phyloP scores from a whole-genome alignment of 208 protist genomes.

The Porcisia hertigi region DNA sequence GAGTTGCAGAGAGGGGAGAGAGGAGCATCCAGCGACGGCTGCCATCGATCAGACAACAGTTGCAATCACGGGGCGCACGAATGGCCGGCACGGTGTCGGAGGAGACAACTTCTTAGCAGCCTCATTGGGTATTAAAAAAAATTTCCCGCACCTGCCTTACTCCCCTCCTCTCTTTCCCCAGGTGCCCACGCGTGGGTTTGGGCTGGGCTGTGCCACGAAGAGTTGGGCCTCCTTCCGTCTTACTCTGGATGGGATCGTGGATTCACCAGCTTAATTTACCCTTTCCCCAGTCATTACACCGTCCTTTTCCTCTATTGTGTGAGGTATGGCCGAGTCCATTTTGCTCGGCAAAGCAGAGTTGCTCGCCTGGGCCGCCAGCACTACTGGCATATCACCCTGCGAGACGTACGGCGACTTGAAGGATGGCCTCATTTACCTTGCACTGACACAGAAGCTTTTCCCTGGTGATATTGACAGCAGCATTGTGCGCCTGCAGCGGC shows the following conservation, averaged over 20 bases:
- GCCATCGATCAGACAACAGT: too few relatives aligned
- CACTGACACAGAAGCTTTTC: slow-evolving; percentile 39
- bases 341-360: slow-evolving; percentile 54
- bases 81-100: background rate
- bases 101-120: background rate
- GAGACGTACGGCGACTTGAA: slow-evolving; percentile 57
- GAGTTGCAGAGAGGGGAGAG: background rate
- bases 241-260: background rate
- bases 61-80: too few relatives aligned
- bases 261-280: background rate
- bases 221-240: background rate
- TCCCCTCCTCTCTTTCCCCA: background rate
- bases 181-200: background rate
- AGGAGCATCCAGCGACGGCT: too few relatives aligned
- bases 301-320: background rate
- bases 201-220: background rate
- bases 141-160: too few relatives aligned
- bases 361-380: slow-evolving; percentile 46
- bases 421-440: slow-evolving; percentile 62
- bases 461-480: slow-evolving; percentile 23
- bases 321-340: slow-evolving; percentile 2
- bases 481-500: slow-evolving; percentile 38
- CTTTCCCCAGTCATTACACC: background rate
- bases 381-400: slow-evolving; percentile 44
- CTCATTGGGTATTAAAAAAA: too few relatives aligned